Evolutionary conservation across 345 rosid genomes (phyloP), one percentile per base, ranked within the genome.

Genomic region (Lumnitzera littorea): DNA sequence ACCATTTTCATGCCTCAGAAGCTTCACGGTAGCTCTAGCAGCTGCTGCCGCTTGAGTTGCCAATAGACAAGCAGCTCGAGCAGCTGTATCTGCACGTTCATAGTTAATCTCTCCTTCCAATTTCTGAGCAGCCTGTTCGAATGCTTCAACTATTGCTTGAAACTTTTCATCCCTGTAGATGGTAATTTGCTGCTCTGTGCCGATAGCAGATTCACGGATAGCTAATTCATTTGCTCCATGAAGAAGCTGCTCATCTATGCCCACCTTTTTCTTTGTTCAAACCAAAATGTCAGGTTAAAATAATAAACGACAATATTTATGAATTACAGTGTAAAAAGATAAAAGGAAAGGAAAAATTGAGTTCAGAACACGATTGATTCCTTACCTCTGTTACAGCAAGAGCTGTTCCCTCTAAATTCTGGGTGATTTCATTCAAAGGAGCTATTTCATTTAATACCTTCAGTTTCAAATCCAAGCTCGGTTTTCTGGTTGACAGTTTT

Each of bases 21-120:
- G 88, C 43, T 75, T 68, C 24, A 75, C 48, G 15, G 81, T 77
- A 13, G 81, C 79, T 69, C 74, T 71, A 41, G 79, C 81, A 50
- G 79, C 78, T 14, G 25, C 75, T 4, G 84, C 87, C 12, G 84
- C 80, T 60, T 69, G 62, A 61, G 74, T 70, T n/a, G 78, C 82
- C 46, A 83, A 64, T 69, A 67, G 53, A 48, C 70, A 75, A 50
- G 82, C 84, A 52, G 72, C 81, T 46, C 49, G 68, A 24, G 79
- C 82, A 53, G 84, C 81, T 20, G 62, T 69, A 11, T 63, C 66
- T 15, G 51, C 79, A 59, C 77, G 72, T 57, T 53, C 64, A 49
- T 73, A 69, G 47, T 70, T 60, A 36, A 48, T 69, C 56, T 50
- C 58, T 36, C 43, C 43, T 36, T 36, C 43, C 6, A 36, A 36